A percentile compares a stretch with the other conserved stretches of the same genome.
phyloP scores from a whole-genome alignment of 176 grass and related monocot species.

The Tillandsia leiboldiana region DNA sequence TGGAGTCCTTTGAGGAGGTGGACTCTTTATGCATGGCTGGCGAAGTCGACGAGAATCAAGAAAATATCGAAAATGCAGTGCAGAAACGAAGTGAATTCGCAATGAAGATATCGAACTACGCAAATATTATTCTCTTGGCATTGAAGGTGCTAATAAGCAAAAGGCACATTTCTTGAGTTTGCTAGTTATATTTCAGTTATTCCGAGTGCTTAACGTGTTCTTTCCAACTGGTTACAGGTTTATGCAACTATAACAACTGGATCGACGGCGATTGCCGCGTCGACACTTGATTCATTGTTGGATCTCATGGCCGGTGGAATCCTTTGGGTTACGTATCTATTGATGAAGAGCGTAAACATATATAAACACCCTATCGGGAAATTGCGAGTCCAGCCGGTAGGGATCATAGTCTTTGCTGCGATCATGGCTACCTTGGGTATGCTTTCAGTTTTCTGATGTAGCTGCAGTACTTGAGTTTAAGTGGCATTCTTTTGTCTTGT shows the following conservation, averaged over 20 bases:
- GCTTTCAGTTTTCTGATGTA: slow-evolving; percentile 6
- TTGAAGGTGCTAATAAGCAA: slow-evolving; percentile 55
- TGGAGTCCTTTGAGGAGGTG: slow-evolving; percentile 59
- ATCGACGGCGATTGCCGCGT: slow-evolving; percentile 82
- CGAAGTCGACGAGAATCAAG: slow-evolving; percentile 29
- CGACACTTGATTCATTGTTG: slow-evolving; percentile 79
- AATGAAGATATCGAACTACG: slow-evolving; percentile 80
- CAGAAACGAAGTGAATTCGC: slow-evolving; percentile 60
- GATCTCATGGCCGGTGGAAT: slow-evolving; percentile 79
- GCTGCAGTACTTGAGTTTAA: too few species aligned
- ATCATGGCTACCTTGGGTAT: slow-evolving; percentile 80
- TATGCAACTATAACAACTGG: slow-evolving; percentile 70
- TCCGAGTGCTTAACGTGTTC: neutral
- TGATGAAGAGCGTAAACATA: slow-evolving; percentile 73
- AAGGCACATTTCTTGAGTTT: neutral
- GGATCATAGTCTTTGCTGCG: slow-evolving; percentile 71
- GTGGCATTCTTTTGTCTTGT: too few species aligned
- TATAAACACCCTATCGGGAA: slow-evolving; percentile 87
- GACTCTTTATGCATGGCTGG: slow-evolving; percentile 42
- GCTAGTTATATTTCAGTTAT: neutral
- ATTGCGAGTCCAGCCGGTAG: slow-evolving; percentile 61
- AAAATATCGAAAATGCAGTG: slow-evolving; percentile 28
- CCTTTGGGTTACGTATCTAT: slow-evolving; percentile 70
- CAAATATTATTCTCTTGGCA: slow-evolving; percentile 54
- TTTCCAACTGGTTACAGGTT: slow-evolving; percentile 26